phyloP scores from a whole-genome alignment of 75 land plant genomes.

The Gnetum montanum region DNA sequence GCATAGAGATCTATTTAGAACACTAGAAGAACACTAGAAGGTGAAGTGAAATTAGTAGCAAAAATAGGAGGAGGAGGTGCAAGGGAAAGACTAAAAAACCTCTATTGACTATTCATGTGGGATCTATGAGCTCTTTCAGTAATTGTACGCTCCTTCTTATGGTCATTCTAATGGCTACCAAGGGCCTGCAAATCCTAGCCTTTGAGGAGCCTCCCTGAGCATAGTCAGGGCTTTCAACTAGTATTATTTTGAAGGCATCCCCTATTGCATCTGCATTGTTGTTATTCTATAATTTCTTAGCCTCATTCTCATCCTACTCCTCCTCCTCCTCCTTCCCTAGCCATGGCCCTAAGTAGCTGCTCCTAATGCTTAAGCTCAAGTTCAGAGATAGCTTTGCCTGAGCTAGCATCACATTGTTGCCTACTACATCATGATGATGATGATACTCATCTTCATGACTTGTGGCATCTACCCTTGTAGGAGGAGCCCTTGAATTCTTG shows the following conservation, averaged over 20 bases:
- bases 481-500: too few species aligned
- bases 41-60: neutral
- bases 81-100: neutral
- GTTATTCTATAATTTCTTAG: too few species aligned
- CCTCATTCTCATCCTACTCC: neutral
- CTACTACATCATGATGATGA: too few species aligned
- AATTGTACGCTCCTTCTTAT: slow-evolving; percentile 28
- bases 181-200: slow-evolving; percentile 21
- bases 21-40: slow-evolving; percentile 2
- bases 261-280: neutral
- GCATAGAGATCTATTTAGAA: slow-evolving; percentile 4
- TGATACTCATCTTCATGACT: too few species aligned
- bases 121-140: slow-evolving; percentile 16
- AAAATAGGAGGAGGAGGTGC: slow-evolving; percentile 3
- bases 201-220: slow-evolving; percentile 3
- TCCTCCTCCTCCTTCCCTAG: neutral
- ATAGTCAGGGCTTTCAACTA: slow-evolving; percentile 5
- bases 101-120: slow-evolving; percentile 4
- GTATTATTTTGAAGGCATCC: neutral
- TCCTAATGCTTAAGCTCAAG: slow-evolving; percentile 4
- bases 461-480: too few species aligned
- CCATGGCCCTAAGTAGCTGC: neutral
- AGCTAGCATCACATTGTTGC: too few species aligned
- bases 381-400: slow-evolving; percentile 3
- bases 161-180: slow-evolving; percentile 39